These are phyloP conservation scores for Eimeria sp. DNA, from an alignment of 169 alveolate genomes.

Conservation along the genomic window DNA sequence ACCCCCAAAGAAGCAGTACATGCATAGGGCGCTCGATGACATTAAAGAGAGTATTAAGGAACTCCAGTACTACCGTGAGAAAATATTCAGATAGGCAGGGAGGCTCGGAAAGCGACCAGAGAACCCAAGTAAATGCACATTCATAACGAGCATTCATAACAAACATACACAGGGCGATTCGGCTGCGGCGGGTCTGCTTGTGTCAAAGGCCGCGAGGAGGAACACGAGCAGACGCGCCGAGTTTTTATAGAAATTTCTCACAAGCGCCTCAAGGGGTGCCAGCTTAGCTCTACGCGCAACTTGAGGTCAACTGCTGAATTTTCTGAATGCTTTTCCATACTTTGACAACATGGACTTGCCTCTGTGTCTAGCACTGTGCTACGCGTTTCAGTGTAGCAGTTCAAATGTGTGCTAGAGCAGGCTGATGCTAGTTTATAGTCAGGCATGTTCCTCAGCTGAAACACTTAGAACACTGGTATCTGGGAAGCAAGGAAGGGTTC, in stretches of 20 bases:
- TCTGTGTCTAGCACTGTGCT: not conserved
- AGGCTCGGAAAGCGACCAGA: not conserved
- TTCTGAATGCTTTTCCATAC: not conserved
- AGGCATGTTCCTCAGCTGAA: not conserved
- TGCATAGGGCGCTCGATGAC: conserved; percentile 92
- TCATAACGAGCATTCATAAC: not conserved
- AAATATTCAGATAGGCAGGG: not conserved
- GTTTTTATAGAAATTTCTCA: not conserved
- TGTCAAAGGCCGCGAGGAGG: not conserved
- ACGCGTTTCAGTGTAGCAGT: not conserved
- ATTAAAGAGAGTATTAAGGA: conserved; percentile 91
- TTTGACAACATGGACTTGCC: not conserved
- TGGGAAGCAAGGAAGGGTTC: not conserved
- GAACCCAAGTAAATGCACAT: not conserved
- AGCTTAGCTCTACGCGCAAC: not conserved
- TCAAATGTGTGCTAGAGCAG: not conserved
- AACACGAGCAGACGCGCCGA: not conserved
- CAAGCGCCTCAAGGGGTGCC: not conserved
- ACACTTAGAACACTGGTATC: not conserved
- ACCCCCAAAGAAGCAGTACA: conserved; percentile 81
- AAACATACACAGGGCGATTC: not conserved
- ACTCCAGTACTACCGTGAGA: conserved; percentile 84
- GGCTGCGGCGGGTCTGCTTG: not conserved
- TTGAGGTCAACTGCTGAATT: conserved; percentile 1
- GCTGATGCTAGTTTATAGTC: not conserved